Base-by-base conservation (phyloP, 1,284 basidiomycete species). In the Moniliella sp. region DNA sequence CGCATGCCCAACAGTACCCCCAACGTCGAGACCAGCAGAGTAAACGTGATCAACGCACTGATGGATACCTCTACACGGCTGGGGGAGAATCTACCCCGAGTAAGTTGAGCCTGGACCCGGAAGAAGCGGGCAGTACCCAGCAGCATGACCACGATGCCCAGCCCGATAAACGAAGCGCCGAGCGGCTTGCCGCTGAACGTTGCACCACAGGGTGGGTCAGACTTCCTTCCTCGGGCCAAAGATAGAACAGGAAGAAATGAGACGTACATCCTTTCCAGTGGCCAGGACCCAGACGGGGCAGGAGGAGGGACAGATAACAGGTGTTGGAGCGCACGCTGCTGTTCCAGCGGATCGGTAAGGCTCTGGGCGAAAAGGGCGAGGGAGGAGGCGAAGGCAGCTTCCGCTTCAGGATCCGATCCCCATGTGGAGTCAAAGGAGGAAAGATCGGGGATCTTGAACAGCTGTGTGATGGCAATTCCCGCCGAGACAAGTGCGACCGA, bases 401-500 rank as follows among this genome's bases (percentile, higher is more conserved):
- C n/a, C n/a, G n/a, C n/a, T n/a, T n/a, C n/a, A n/a, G n/a, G n/a
- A n/a, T n/a, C n/a, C n/a, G n/a, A n/a, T n/a, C n/a, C n/a, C n/a
- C n/a, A n/a, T n/a, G n/a, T n/a, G n/a, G n/a, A n/a, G n/a, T n/a
- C n/a, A n/a, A n/a, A n/a, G n/a, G n/a, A n/a, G n/a, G n/a, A n/a
- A n/a, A n/a, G n/a, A 8, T 49, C 50, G 2, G 54, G 54, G 14
- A 57, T 37, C 32, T 54, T 50, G 37, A 57, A 56, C 5, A 57
- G 39, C 37, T 57, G 55, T 3, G 53, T 42, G 8, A 57, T 40
- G 7, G 55, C 52, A 27, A 56, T 50, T 8, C 54, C 54, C 13
- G 56, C 43, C 18, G 41, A 44, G 31, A 54, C 50, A 11, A 55
- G 42, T 26, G 42, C 42, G 2, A 63, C 35, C 10, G 49, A 54